phyloP scores from a whole-genome alignment of 2,329 filamentous ascomycete species.

The Huntiella omanensis region DNA sequence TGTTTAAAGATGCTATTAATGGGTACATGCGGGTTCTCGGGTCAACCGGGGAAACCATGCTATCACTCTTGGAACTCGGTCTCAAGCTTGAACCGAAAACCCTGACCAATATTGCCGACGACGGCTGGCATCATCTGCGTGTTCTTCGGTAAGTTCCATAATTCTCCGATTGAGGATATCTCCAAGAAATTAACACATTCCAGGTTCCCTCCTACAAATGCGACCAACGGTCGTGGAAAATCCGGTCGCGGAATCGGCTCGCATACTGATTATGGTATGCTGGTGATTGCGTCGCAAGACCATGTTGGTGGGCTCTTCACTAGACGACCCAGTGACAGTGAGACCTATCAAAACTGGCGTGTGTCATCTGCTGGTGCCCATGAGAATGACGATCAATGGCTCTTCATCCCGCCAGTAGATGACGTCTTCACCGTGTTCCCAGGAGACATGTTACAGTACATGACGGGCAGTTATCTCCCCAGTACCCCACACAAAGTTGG shows the following conservation, averaged over 20 bases:
- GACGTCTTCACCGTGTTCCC: conserved; percentile 31
- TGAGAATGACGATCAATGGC: conserved; percentile 27
- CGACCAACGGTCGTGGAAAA: conserved; percentile 29
- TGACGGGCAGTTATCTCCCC: conserved; percentile 26
- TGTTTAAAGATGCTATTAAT: conserved; percentile 23
- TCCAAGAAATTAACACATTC: conserved; percentile 1
- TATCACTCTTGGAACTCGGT: conserved; percentile 27
- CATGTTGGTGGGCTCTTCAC: conserved; percentile 30
- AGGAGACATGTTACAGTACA: conserved; percentile 33
- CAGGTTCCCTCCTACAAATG: conserved; percentile 18
- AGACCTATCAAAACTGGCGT: conserved; percentile 27
- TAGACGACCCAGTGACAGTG: conserved; percentile 22
- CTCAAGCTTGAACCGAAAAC: conserved; percentile 22
- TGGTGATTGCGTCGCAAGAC: conserved; percentile 31
- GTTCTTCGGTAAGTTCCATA: conserved; percentile 22
- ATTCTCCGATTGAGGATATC: not conserved
- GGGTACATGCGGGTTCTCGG: conserved; percentile 24
- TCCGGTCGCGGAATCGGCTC: conserved; percentile 30
- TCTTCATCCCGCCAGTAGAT: conserved; percentile 26
- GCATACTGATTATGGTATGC: conserved; percentile 32
- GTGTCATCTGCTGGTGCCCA: conserved; percentile 24
- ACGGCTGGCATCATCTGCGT: conserved; percentile 33
- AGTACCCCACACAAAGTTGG: conserved; percentile 33
- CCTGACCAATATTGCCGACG: conserved; percentile 23
- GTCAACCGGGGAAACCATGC: conserved; percentile 24